A percentile compares a stretch with the other conserved stretches of the same genome.
Conservation (phyloP, 495 filamentous ascomycete genomes). For the Hyaloscypha hepaticicola region DNA sequence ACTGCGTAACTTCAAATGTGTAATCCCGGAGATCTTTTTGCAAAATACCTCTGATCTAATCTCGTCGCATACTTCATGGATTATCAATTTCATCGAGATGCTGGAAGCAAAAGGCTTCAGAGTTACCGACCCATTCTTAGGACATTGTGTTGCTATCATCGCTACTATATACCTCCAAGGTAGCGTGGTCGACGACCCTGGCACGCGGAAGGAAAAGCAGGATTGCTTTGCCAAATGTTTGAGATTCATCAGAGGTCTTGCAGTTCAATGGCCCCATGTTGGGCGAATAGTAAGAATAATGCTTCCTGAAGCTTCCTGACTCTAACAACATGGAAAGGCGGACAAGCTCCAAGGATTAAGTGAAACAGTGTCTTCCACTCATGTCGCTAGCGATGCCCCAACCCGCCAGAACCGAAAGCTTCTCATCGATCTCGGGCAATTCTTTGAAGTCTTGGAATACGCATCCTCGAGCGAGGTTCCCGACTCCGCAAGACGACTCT, state of each 20-base stretch:
- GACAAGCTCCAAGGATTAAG: slow-evolving; percentile 43
- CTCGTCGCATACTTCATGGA: slow-evolving; percentile 48
- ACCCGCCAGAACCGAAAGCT: slow-evolving; percentile 44
- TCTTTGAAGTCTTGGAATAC: slow-evolving; percentile 52
- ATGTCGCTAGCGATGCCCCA: slow-evolving; percentile 39
- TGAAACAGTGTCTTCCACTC: slow-evolving; percentile 47
- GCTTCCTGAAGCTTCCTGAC: background rate
- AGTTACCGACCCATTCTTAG: slow-evolving; percentile 47
- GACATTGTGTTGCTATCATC: slow-evolving; percentile 49
- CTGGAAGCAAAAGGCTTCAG: slow-evolving; percentile 44
- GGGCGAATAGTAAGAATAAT: slow-evolving; percentile 45
- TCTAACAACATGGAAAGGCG: slow-evolving; percentile 33
- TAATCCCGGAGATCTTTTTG: slow-evolving; percentile 50
- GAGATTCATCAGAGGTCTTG: slow-evolving; percentile 44
- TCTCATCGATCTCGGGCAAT: slow-evolving; percentile 48
- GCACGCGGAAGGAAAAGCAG: slow-evolving; percentile 43
- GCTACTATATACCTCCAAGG: slow-evolving; percentile 51
- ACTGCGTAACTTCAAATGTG: slow-evolving; percentile 45
- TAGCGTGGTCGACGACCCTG: slow-evolving; percentile 43
- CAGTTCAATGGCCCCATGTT: slow-evolving; percentile 48
- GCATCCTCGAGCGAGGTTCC: slow-evolving; percentile 43
- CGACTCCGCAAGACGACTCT: slow-evolving; percentile 41
- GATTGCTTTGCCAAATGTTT: slow-evolving; percentile 47
- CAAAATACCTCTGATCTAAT: slow-evolving; percentile 49
- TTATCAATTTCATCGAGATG: slow-evolving; percentile 48